These are phyloP conservation scores for Erythrophleum ivorense DNA, from an alignment of 331 rosid species.

Conservation along the genomic window DNA sequence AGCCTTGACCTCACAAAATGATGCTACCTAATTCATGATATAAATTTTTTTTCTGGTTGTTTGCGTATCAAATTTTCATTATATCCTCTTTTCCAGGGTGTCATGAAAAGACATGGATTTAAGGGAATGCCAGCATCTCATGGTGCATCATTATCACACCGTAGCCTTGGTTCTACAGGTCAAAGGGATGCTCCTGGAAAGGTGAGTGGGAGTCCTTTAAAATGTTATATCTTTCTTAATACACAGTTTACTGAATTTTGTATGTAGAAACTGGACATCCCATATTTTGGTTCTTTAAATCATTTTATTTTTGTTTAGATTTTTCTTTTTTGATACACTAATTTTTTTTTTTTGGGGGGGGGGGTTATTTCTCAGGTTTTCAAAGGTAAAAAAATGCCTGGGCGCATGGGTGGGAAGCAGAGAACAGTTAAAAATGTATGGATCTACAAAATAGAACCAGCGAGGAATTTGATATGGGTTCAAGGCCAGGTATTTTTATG, in stretches of 20 bases:
- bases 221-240: constrained; percentile 9
- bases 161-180: constrained; percentile 79
- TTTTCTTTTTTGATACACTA: not conserved
- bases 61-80: constrained; percentile 18
- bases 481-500: constrained; percentile 84
- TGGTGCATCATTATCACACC: constrained; percentile 71
- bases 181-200: constrained; percentile 74
- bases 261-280: not conserved
- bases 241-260: constrained; percentile 21
- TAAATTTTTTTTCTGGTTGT: not conserved
- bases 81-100: constrained; percentile 63
- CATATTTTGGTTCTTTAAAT: not conserved
- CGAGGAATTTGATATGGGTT: constrained; percentile 94
- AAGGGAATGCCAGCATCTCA: constrained; percentile 80
- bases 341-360: not conserved
- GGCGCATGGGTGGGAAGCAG: constrained; percentile 97
- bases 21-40: not conserved
- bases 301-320: constrained; percentile 4
- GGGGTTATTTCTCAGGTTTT: constrained; percentile 60
- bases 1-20: not conserved
- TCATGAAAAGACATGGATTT: constrained; percentile 60
- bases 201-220: constrained; percentile 52
- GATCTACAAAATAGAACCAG: constrained; percentile 95
- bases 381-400: constrained; percentile 86
- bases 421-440: constrained; percentile 93